Evolutionary conservation across 2,329 filamentous ascomycete genomes (phyloP), one percentile per base, ranked within the genome.

Genomic region (Aspergillus amoenus): DNA sequence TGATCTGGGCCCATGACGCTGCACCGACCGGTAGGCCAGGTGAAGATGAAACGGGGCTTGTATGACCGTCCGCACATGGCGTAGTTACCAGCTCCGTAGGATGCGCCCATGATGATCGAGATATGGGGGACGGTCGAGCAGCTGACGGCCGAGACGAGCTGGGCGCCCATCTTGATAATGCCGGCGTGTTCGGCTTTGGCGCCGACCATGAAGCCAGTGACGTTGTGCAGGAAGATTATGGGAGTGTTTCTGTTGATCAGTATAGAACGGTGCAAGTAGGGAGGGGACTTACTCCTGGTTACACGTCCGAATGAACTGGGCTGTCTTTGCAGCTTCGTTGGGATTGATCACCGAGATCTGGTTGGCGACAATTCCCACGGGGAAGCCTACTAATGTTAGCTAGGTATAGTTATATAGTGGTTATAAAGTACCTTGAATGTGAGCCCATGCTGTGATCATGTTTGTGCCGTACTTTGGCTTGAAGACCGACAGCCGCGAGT

Each of bases 191-290:
- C 78, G 4, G 77, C 74, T 56, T 78, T 77, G 5, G 73, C 61
- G 3, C 78, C 78, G 3, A 80, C 77, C 77, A 80, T 80, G 66
- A 80, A 80, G 1, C 78, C 78, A 0, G 78, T 79, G 0, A 80
- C 77, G 43, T 79, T 80, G 62, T 80, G 78, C 0, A 80, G 63
- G 64, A 78, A 80, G 5, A 79, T 64, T 13, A 80, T 78, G 0
- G 78, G 77, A 0, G 62, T 71, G 24, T 69, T 68, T 55, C 65
- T 74, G 66, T 24, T 9, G 15, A 2, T 60, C 32, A 54, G 43
- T 21, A 21, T 32, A 12, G 18, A 18, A 18, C 18, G 18, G 18
- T 18, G 18, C 18, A 11, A 12, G n/a, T 13, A 40, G 34, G 9
- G n/a, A 11, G n/a, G 8, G 45, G 12, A 39, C 69, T 49, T 68